phyloP scores from a whole-genome alignment of 192 early-diverging fungal species.

The Neocallimastix lanati region DNA sequence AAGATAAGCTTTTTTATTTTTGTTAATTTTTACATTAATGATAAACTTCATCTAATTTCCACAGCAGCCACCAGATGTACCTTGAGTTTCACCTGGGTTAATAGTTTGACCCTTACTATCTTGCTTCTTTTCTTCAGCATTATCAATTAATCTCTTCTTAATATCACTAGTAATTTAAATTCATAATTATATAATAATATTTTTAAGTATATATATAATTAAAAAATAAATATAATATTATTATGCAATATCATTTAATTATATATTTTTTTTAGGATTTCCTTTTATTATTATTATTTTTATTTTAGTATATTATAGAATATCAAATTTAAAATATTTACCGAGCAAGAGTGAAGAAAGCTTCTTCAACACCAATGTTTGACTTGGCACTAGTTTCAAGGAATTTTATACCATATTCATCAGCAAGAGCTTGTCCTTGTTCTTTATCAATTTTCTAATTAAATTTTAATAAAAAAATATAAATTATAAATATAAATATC shows the following conservation, averaged over 20 bases:
- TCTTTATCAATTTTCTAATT: constrained; percentile 80
- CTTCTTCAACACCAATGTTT: constrained; percentile 92
- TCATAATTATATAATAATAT: too few species aligned
- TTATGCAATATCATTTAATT: too few species aligned
- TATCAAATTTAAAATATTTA: too few species aligned
- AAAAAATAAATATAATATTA: too few species aligned
- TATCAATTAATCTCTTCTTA: constrained; percentile 94
- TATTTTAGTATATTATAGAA: too few species aligned
- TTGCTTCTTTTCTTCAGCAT: constrained; percentile 30
- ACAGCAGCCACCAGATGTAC: background rate
- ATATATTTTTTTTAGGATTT: too few species aligned
- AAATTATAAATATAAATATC: too few species aligned
- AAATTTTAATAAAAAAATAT: too few species aligned
- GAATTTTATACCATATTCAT: constrained; percentile 88
- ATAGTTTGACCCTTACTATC: background rate
- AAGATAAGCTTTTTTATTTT: background rate
- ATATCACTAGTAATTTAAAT: constrained; percentile 51
- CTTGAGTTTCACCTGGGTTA: background rate
- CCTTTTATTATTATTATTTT: too few species aligned
- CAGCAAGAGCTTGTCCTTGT: constrained; percentile 84
- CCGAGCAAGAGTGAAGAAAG: constrained; percentile 89
- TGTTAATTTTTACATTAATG: background rate
- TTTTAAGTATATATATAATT: too few species aligned
- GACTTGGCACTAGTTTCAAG: constrained; percentile 96
- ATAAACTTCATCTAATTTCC: background rate